These are phyloP conservation scores for Penicillium palitans DNA, from an alignment of 2,329 filamentous ascomycete genomes.

Conservation along the genomic window DNA sequence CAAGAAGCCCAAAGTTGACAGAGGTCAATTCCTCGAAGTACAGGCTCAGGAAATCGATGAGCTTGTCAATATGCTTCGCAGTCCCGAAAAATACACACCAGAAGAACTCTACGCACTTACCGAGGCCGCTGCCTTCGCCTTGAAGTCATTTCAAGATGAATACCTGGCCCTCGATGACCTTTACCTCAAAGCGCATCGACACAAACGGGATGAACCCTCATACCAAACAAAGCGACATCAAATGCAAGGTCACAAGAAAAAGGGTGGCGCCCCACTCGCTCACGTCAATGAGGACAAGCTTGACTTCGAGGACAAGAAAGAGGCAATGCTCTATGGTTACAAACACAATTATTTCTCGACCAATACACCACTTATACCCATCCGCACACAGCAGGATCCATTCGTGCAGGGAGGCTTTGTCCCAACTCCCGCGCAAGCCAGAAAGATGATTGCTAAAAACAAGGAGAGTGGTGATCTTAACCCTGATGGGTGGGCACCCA, in stretches of 20 bases:
- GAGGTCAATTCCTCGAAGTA: slow-evolving; percentile 42
- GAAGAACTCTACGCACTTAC: slow-evolving; percentile 59
- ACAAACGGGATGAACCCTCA: slow-evolving; percentile 33
- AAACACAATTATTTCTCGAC: slow-evolving; percentile 53
- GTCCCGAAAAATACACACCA: slow-evolving; percentile 45
- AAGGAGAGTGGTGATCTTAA: slow-evolving; percentile 39
- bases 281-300: slow-evolving; percentile 17
- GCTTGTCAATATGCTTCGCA: slow-evolving; percentile 38
- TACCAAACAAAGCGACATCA: slow-evolving; percentile 41
- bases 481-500: slow-evolving; percentile 43
- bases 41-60: slow-evolving; percentile 33
- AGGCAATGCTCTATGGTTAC: slow-evolving; percentile 62
- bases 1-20: slow-evolving; percentile 29
- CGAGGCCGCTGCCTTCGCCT: slow-evolving; percentile 53
- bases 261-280: slow-evolving; percentile 20
- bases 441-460: slow-evolving; percentile 42
- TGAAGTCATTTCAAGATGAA: slow-evolving; percentile 60
- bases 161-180: slow-evolving; percentile 54
- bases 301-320: slow-evolving; percentile 60
- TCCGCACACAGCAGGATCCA: slow-evolving; percentile 51
- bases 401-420: slow-evolving; percentile 54
- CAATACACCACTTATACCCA: slow-evolving; percentile 40
- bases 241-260: slow-evolving; percentile 22
- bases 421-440: slow-evolving; percentile 44
- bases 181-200: slow-evolving; percentile 50